phyloP scores from a whole-genome alignment of 176 grass and related monocot genomes.

The Lolium multiflorum region DNA sequence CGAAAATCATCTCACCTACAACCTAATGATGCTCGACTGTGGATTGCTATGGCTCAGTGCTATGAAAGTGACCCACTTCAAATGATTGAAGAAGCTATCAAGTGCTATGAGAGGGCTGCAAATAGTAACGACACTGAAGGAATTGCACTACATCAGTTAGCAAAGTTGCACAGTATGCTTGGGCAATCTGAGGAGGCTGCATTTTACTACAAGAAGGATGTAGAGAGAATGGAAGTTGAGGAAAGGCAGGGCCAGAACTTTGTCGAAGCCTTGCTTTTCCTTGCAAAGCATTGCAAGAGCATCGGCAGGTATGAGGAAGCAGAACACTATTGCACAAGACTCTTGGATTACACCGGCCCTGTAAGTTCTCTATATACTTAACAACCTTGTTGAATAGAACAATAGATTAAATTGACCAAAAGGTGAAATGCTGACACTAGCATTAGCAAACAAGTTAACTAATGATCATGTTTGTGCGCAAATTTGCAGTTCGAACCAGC shows the following conservation, averaged over 20 bases:
- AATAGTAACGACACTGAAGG: constrained; percentile 86
- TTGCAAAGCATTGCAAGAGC: constrained; percentile 83
- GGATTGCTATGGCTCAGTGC: constrained; percentile 99
- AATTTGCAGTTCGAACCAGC: constrained; percentile 16
- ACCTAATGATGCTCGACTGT: constrained; percentile 90
- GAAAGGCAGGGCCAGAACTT: constrained; percentile 88
- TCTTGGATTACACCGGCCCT: constrained; percentile 94
- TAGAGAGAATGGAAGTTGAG: constrained; percentile 90
- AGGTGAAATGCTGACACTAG: background rate
- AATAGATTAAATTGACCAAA: constrained; percentile 14
- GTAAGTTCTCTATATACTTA: constrained; percentile 58
- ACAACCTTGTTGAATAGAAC: constrained; percentile 15
- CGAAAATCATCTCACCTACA: constrained; percentile 85
- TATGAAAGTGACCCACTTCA: constrained; percentile 91
- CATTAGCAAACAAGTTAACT: background rate
- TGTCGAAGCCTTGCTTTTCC: constrained; percentile 91
- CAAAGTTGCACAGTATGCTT: constrained; percentile 72
- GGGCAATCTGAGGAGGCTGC: constrained; percentile 81
- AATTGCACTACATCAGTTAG: constrained; percentile 86
- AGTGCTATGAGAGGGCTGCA: constrained; percentile 90
- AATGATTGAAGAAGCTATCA: constrained; percentile 93
- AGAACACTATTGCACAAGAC: constrained; percentile 84
- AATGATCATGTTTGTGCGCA: constrained; percentile 7
- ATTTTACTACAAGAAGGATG: constrained; percentile 92
- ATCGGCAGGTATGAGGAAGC: constrained; percentile 79